Evolutionary conservation across 805 yeast species (phyloP).

Genomic region (Lipomyces sp.): DNA sequence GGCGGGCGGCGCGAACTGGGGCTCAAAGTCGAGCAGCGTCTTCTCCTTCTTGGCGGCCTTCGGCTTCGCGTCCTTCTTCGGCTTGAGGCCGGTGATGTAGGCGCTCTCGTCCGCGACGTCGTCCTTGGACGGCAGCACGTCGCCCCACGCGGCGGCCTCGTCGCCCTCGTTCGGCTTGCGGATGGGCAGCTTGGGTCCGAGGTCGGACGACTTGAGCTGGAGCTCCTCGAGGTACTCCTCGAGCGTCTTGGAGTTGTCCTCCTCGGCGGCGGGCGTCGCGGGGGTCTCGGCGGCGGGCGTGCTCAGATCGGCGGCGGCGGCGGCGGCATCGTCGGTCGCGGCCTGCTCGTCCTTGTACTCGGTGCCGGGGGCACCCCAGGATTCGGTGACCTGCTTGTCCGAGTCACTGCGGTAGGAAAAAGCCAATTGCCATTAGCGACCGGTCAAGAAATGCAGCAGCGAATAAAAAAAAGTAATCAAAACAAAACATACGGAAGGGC

Average conservation of each 20-base stretch:
- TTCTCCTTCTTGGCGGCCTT: slow-evolving; percentile 76
- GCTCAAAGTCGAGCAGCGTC: slow-evolving; percentile 65
- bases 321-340: slow-evolving; percentile 52
- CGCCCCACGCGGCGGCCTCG: slow-evolving; percentile 43
- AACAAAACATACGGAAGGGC: slow-evolving; percentile 20
- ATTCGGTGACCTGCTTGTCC: slow-evolving; percentile 75
- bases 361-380: slow-evolving; percentile 59
- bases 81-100: slow-evolving; percentile 56
- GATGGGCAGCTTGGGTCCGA: slow-evolving; percentile 32
- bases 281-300: slow-evolving; percentile 38
- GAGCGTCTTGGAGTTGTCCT: slow-evolving; percentile 58
- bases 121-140: slow-evolving; percentile 48
- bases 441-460: neutral
- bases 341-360: slow-evolving; percentile 68
- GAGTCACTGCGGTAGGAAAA: slow-evolving; percentile 52
- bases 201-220: slow-evolving; percentile 16
- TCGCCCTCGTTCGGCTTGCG: slow-evolving; percentile 57
- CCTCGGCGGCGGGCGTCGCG: slow-evolving; percentile 41
- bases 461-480: neutral
- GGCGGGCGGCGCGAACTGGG: slow-evolving; percentile 24
- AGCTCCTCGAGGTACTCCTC: slow-evolving; percentile 79
- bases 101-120: slow-evolving; percentile 55
- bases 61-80: slow-evolving; percentile 54
- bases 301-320: slow-evolving; percentile 31
- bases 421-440: neutral